Evolutionary conservation across 352 stramenopile species (phyloP).

Genomic region (Pythium dissotocum): DNA sequence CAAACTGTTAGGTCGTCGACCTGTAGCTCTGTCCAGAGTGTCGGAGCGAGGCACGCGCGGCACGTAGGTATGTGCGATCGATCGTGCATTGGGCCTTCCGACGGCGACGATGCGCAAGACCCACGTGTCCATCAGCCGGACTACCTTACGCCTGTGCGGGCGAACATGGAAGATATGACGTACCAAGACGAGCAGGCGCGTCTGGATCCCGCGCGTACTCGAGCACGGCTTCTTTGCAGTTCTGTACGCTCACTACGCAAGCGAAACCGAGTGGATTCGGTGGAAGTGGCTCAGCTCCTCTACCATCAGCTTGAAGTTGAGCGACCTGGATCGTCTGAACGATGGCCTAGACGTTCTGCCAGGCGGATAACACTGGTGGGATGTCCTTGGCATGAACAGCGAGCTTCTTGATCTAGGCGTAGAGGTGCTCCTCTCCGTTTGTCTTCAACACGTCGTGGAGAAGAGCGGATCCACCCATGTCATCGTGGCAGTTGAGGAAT

Average conservation of each 20-base stretch:
- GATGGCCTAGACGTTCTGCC: slow-evolving; percentile 21
- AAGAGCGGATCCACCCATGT: slow-evolving; percentile 14
- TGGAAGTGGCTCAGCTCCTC: slow-evolving; percentile 26
- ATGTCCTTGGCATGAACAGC: slow-evolving; percentile 22
- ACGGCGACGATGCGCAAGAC: slow-evolving; percentile 27
- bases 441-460: slow-evolving; percentile 14
- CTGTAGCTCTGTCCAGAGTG: slow-evolving; percentile 11
- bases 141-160: neutral
- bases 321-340: slow-evolving; percentile 21
- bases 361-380: slow-evolving; percentile 27
- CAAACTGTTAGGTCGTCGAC: no score
- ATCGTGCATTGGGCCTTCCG: slow-evolving; percentile 21
- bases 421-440: slow-evolving; percentile 31
- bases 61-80: slow-evolving; percentile 31
- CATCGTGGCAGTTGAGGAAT: no score
- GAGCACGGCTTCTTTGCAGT: slow-evolving; percentile 33
- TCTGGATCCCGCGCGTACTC: slow-evolving; percentile 21
- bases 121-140: slow-evolving; percentile 19
- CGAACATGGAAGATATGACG: slow-evolving; percentile 29
- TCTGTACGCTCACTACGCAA: slow-evolving; percentile 22
- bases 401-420: slow-evolving; percentile 23
- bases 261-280: slow-evolving; percentile 22
- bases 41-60: slow-evolving; percentile 22
- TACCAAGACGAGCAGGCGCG: slow-evolving; percentile 23
- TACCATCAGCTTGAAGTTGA: slow-evolving; percentile 17